Evolutionary conservation across 2,329 filamentous ascomycete genomes (phyloP).

Genomic region (Colletotrichum truncatum): DNA sequence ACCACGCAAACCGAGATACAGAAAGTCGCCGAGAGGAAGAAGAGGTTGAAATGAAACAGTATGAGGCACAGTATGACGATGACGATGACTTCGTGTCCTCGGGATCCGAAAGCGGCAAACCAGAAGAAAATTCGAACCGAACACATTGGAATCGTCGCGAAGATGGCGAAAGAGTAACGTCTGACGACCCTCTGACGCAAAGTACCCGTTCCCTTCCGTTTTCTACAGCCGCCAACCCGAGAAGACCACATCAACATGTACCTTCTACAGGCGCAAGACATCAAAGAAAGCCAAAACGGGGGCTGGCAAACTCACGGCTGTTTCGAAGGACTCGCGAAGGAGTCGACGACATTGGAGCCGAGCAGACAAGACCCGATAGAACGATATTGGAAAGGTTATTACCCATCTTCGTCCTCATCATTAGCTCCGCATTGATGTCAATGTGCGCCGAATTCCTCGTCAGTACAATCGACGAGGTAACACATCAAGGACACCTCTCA

Average conservation of each 20-base stretch:
- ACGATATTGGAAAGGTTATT: constrained; percentile 39
- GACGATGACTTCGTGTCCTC: too few relatives aligned
- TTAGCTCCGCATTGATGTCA: constrained; percentile 65
- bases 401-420: constrained; percentile 59
- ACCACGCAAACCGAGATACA: constrained; percentile 38
- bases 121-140: background rate
- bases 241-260: constrained; percentile 32
- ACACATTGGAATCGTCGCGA: background rate
- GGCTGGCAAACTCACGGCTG: constrained; percentile 31
- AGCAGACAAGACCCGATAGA: background rate
- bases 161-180: too few relatives aligned
- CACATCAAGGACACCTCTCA: constrained; percentile 56
- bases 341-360: fast-evolving
- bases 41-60: background rate
- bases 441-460: constrained; percentile 71
- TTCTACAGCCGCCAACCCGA: constrained; percentile 35
- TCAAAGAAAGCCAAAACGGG: constrained; percentile 28
- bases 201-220: constrained; percentile 37
- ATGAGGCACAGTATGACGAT: background rate
- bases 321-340: constrained; percentile 27
- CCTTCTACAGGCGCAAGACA: constrained; percentile 31
- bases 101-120: constrained; percentile 13
- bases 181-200: too few relatives aligned
- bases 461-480: constrained; percentile 64
- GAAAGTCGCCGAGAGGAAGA: background rate